A percentile compares a stretch with the other conserved stretches of the same genome.
phyloP scores from a whole-genome alignment of 306 rosid species.

The Mucuna pruriens region DNA sequence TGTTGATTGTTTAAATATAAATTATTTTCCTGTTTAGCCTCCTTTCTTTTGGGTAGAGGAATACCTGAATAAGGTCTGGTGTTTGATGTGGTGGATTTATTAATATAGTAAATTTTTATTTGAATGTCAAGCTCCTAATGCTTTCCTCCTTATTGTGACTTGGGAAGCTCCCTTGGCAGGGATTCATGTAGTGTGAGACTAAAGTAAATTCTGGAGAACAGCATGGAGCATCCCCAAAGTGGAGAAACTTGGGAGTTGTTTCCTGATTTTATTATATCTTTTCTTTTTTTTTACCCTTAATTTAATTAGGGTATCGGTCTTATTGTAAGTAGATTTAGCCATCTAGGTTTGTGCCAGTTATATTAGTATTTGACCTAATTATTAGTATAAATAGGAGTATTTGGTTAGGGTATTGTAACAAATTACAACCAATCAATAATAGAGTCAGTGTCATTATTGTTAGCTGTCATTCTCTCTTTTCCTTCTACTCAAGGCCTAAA shows the following conservation, averaged over 20 bases:
- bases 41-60: background rate
- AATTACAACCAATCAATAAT: background rate
- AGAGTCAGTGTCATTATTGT: background rate
- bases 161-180: background rate
- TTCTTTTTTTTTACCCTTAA: no score
- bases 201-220: background rate
- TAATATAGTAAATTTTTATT: background rate
- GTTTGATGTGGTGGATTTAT: background rate
- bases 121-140: background rate
- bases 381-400: background rate
- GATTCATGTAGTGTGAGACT: background rate
- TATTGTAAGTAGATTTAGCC: background rate
- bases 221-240: background rate
- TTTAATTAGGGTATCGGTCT: background rate
- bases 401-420: background rate
- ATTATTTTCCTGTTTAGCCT: background rate
- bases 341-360: background rate
- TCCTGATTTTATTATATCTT: background rate
- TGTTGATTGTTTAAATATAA: background rate
- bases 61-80: background rate
- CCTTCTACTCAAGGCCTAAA: background rate
- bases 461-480: background rate
- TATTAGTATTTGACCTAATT: background rate
- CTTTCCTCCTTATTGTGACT: background rate
- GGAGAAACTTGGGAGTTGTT: background rate